Conservation (phyloP, 495 filamentous ascomycete species). For the Acidiella bohemica region DNA sequence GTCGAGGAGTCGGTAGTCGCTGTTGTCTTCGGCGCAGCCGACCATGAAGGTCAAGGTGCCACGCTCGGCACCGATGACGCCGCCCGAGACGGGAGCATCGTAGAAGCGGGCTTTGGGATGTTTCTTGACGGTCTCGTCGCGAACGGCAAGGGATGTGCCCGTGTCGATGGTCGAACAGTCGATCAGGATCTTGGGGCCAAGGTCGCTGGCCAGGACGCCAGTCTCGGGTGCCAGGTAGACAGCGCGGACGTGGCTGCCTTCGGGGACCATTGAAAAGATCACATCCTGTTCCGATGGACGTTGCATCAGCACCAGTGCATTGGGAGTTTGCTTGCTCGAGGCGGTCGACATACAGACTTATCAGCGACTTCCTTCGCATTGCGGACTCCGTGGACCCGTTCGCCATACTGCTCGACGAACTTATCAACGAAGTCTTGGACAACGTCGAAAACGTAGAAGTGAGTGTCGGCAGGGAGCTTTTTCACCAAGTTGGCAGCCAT, state of each 20-base stretch:
- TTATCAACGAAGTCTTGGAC: conserved; percentile 25
- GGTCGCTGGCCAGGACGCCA: conserved; percentile 26
- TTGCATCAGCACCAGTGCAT: background rate
- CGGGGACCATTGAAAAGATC: conserved; percentile 30
- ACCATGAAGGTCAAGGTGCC: conserved; percentile 39
- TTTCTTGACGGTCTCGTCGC: conserved; percentile 22
- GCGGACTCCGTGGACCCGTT: conserved; percentile 19
- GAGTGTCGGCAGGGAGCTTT: conserved; percentile 26
- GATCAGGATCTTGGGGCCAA: conserved; percentile 28
- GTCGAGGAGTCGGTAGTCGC: conserved; percentile 24
- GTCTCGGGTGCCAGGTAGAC: conserved; percentile 28
- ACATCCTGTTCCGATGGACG: conserved; percentile 19
- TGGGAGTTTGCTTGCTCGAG: background rate
- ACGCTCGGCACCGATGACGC: conserved; percentile 35
- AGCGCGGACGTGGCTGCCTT: conserved; percentile 29
- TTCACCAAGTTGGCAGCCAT: conserved; percentile 33
- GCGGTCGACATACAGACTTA: conserved; percentile 27
- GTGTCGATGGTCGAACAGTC: conserved; percentile 38
- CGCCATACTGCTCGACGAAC: conserved; percentile 22
- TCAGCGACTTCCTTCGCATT: conserved; percentile 33
- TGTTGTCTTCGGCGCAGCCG: conserved; percentile 28
- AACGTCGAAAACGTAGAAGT: conserved; percentile 33
- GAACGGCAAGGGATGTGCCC: conserved; percentile 29
- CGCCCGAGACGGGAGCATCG: conserved; percentile 35
- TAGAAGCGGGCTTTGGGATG: conserved; percentile 29